Evolutionary conservation across 2,329 filamentous ascomycete species (phyloP).

Genomic region (Pseudomassariella vexata): DNA sequence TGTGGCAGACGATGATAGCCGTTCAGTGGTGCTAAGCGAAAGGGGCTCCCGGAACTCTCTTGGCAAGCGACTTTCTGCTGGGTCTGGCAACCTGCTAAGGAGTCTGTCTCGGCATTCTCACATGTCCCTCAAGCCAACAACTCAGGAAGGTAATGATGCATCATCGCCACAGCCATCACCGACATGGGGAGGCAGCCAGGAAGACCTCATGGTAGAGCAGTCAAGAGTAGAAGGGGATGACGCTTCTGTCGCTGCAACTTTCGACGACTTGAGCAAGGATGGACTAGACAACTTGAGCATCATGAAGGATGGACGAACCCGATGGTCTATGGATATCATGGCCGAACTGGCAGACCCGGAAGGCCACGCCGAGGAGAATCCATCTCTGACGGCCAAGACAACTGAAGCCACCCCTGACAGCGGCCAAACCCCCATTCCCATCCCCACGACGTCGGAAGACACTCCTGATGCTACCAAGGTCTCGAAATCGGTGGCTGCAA

Average conservation of each 20-base stretch:
- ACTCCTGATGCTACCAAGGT: conserved; percentile 13
- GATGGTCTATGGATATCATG: conserved; percentile 31
- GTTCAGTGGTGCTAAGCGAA: conserved; percentile 18
- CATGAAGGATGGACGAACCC: conserved; percentile 13
- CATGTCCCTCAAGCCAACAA: conserved; percentile 20
- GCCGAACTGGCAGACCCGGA: conserved; percentile 26
- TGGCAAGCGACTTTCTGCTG: conserved; percentile 42
- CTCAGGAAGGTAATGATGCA: conserved; percentile 14
- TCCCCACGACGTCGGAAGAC: conserved; percentile 9
- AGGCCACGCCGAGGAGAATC: conserved; percentile 2
- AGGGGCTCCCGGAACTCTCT: conserved; percentile 29
- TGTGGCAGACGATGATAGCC: conserved; percentile 53
- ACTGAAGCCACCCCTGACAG: conserved; percentile 10
- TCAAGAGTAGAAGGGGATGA: conserved; percentile 32
- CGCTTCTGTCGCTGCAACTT: conserved; percentile 51
- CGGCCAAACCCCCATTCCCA: conserved; percentile 9
- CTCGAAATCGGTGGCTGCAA: conserved; percentile 21
- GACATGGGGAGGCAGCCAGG: conserved; percentile 31
- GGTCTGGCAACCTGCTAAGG: conserved; percentile 38
- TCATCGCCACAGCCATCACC: conserved; percentile 12
- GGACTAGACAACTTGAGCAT: conserved; percentile 28
- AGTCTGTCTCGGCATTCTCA: conserved; percentile 33
- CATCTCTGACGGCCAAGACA: conserved; percentile 21
- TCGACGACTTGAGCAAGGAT: conserved; percentile 46
- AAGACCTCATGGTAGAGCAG: conserved; percentile 37